phyloP scores from a whole-genome alignment of 1,284 basidiomycete species.

The Athelia sp. region DNA sequence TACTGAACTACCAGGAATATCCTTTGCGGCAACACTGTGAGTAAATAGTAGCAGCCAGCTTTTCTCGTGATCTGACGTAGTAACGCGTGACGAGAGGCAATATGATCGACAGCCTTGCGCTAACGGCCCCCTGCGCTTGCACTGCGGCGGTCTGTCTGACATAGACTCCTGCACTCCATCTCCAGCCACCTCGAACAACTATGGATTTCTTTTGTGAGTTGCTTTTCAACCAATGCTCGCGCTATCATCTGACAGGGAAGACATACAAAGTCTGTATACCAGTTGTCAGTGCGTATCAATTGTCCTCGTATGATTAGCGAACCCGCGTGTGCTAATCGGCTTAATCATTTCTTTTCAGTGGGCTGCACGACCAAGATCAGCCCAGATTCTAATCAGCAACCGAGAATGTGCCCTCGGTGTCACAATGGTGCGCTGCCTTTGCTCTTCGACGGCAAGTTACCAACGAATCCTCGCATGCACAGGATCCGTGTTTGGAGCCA shows the following conservation, averaged over 20 bases:
- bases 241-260: not conserved
- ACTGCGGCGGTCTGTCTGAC: not conserved
- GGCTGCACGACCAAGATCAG: slow-evolving; percentile 44
- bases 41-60: no score
- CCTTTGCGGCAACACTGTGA: no score
- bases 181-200: slow-evolving; percentile 4
- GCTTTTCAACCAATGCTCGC: not conserved
- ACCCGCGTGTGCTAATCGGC: no score
- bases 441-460: not conserved
- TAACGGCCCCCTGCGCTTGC: no score
- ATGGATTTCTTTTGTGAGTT: slow-evolving; percentile 32
- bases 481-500: slow-evolving; percentile 43
- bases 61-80: no score
- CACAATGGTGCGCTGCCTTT: slow-evolving; percentile 33
- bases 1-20: no score
- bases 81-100: no score
- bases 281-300: slow-evolving; percentile 34
- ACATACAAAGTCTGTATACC: slow-evolving; percentile 40
- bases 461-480: not conserved
- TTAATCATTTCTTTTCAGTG: slow-evolving; percentile 32
- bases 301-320: not conserved
- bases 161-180: not conserved
- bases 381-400: slow-evolving; percentile 33
- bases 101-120: no score
- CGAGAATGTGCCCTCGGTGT: slow-evolving; percentile 44